Evolutionary conservation across 1,284 basidiomycete genomes (phyloP), one percentile per base, ranked within the genome.

Genomic region (Sporisorium graminicola): DNA sequence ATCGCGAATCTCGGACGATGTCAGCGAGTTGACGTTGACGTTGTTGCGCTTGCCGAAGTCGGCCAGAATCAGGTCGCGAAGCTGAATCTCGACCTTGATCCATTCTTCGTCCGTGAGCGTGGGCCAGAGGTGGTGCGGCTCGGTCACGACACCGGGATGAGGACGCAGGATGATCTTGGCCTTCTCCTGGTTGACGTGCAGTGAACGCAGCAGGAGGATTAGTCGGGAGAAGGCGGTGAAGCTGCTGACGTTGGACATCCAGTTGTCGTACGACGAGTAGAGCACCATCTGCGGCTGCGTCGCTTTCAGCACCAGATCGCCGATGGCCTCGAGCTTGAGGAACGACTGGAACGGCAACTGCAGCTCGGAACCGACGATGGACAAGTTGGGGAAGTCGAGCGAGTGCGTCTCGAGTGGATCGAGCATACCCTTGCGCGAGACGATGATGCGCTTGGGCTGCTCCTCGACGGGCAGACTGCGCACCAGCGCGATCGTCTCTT

Each of bases 241-340:
- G 79, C 93, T 95, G 58, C 96, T 98, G 82, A 99, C 97, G 14
- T 94, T 95, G 88, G 98, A 97, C 83, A 99, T 90, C 97, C 97
- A 99, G 86, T 98, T 96, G 87, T 99, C 92, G 86, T 99, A 99
- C 71, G 99, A 90, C 88, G 93, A 97, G 90, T 98, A 98, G 60
- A 99, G 87, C 22, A 99, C 94, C 96, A 98, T 98, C 86, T 98
- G 95, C n/a, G 95, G 95, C 89, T 97, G 95, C 40, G 93, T 98
- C 26, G 95, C 95, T 70, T 94, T 93, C 90, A 98, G 86, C 79
- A 98, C 98, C 68, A 99, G 88, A 86, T 99, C 97, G 88, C 97
- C 97, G 78, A 99, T 98, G 87, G 98, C 98, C 89, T 99, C 97
- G 91, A 99, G 95, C 90, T 99, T 98, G 92, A 99, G 95, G 80